A percentile compares a stretch with the other conserved stretches of the same genome.
phyloP scores from a whole-genome alignment of 2,329 filamentous ascomycete genomes.

The Hypoxylon sp. region DNA sequence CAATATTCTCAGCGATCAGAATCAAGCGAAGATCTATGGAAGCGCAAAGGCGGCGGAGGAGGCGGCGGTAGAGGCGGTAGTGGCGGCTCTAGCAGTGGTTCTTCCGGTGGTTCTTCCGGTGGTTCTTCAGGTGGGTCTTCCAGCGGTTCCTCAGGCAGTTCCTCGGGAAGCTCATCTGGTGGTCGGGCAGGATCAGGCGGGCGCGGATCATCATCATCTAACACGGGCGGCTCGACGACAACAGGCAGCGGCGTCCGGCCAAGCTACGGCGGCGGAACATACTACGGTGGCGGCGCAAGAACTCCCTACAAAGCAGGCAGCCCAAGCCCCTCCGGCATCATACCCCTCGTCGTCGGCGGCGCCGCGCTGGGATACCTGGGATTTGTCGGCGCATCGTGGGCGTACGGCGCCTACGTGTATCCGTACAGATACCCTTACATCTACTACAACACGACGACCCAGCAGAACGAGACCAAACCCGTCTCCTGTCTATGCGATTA shows the following conservation, averaged over 20 bases:
- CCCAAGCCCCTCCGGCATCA: constrained; percentile 64
- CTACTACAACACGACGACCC: constrained; percentile 66
- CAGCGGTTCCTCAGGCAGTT: constrained; percentile 48
- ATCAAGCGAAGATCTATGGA: constrained; percentile 66
- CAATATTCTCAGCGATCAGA: constrained; percentile 25
- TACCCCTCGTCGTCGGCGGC: constrained; percentile 65
- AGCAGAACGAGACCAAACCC: constrained; percentile 71
- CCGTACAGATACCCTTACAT: constrained; percentile 65
- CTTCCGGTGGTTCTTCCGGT: constrained; percentile 48
- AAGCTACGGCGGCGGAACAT: constrained; percentile 72
- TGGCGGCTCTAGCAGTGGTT: constrained; percentile 53
- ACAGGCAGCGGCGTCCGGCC: constrained; percentile 72
- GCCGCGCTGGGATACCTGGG: constrained; percentile 69
- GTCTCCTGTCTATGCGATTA: constrained; percentile 74
- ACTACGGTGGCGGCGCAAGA: constrained; percentile 76
- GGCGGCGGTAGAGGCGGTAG: constrained; percentile 62
- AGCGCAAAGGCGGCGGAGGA: constrained; percentile 73
- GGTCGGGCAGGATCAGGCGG: constrained; percentile 40
- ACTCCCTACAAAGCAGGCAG: constrained; percentile 73
- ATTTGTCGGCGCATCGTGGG: constrained; percentile 72
- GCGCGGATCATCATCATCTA: constrained; percentile 55
- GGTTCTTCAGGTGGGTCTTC: constrained; percentile 55
- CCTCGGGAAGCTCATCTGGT: constrained; percentile 43
- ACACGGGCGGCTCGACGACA: constrained; percentile 67
- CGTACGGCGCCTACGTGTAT: constrained; percentile 68